A percentile compares a stretch with the other conserved stretches of the same genome.
Conservation (phyloP, 2,329 filamentous ascomycete genomes). For the Botrytis paeoniae region DNA sequence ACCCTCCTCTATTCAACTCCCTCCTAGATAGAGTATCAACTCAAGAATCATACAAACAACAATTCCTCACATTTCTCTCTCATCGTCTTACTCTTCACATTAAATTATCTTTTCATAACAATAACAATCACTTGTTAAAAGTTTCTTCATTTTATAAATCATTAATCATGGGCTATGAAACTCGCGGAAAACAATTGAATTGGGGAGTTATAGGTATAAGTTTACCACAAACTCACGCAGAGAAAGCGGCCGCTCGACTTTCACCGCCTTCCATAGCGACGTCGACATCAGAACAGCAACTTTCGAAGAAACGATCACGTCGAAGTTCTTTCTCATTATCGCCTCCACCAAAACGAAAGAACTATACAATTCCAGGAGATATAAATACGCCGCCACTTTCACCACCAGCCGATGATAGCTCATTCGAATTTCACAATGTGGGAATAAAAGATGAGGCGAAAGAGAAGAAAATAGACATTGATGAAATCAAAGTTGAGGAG, state of each 20-base stretch:
- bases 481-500: background rate
- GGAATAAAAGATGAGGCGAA: background rate
- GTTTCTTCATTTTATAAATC: slow-evolving; percentile 23
- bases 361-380: background rate
- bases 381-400: slow-evolving; percentile 72
- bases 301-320: slow-evolving; percentile 75
- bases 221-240: slow-evolving; percentile 65
- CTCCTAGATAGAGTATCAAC: background rate
- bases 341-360: slow-evolving; percentile 42
- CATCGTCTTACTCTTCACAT: background rate
- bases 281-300: slow-evolving; percentile 39
- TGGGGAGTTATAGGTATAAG: slow-evolving; percentile 91
- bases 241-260: slow-evolving; percentile 48
- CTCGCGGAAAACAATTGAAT: slow-evolving; percentile 91
- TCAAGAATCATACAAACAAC: background rate
- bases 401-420: slow-evolving; percentile 49
- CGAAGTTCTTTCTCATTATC: slow-evolving; percentile 46
- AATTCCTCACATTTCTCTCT: background rate
- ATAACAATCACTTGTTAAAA: slow-evolving; percentile 13
- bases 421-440: background rate
- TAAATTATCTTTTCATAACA: background rate
- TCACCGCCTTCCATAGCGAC: slow-evolving; percentile 37
- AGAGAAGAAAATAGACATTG: background rate
- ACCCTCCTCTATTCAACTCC: background rate
- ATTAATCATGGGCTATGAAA: slow-evolving; percentile 84